Percentiles rank a stretch among this genome's conserved stretches.
These are phyloP conservation scores for Flaveria ramosissima DNA, from an alignment of 129 eudicot genomes.

Conservation along the genomic window DNA sequence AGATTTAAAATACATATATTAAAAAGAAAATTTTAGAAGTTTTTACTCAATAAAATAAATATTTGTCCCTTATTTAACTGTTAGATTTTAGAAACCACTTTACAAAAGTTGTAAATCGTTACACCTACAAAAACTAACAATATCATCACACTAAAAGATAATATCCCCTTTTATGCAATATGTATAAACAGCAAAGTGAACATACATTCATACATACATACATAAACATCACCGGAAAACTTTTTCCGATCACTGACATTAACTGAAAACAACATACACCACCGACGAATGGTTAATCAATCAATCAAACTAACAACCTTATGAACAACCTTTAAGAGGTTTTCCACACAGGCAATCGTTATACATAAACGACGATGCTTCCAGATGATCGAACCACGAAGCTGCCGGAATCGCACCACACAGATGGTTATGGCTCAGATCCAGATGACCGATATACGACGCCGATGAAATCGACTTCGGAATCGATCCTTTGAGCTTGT, in stretches of 20 bases:
- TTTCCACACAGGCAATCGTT: conserved; percentile 80
- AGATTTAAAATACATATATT: too few species aligned
- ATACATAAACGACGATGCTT: conserved; percentile 66
- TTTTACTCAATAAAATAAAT: background rate
- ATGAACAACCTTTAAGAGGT: conserved; percentile 62
- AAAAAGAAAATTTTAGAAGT: too few species aligned
- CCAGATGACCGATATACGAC: conserved; percentile 72
- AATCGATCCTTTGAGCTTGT: conserved; percentile 57
- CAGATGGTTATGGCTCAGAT: conserved; percentile 78
- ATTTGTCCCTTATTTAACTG: background rate
- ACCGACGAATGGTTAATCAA: conserved; percentile 3
- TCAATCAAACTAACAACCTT: conserved; percentile 7
- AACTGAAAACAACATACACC: conserved; percentile 8
- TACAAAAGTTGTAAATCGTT: background rate
- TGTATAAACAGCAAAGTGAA: conserved; percentile 4
- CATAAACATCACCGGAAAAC: conserved; percentile 21
- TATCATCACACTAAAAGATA: background rate
- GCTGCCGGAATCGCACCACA: conserved; percentile 78
- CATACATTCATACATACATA: background rate
- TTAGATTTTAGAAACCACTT: background rate
- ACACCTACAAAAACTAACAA: background rate
- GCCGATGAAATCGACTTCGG: conserved; percentile 76
- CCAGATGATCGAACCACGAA: conserved; percentile 68
- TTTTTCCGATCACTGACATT: background rate
- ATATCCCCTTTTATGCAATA: background rate